Conservation (phyloP, 495 filamentous ascomycete genomes). For the Wilcoxina mikolae region DNA sequence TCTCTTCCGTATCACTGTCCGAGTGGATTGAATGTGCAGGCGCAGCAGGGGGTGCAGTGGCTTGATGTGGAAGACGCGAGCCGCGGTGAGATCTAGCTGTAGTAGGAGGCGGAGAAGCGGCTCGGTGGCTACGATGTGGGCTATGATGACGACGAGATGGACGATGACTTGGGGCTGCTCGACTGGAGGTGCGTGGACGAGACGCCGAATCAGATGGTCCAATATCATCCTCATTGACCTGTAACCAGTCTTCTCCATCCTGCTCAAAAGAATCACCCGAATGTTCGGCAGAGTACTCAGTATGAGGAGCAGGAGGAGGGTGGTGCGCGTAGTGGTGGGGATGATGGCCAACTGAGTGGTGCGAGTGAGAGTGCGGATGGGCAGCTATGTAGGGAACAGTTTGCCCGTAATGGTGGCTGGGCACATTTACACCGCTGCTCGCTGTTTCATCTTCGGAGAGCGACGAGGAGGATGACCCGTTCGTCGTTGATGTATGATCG, state of each 20-base stretch:
- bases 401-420: conserved; percentile 14
- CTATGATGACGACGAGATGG: conserved; percentile 15
- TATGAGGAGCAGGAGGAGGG: conserved; percentile 15
- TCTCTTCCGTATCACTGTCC: conserved; percentile 26
- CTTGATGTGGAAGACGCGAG: conserved; percentile 13
- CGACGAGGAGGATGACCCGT: conserved; percentile 26
- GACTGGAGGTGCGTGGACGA: conserved; percentile 37
- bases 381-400: not conserved
- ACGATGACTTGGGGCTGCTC: conserved; percentile 11
- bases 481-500: conserved; percentile 28
- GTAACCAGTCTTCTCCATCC: conserved; percentile 27
- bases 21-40: conserved; percentile 18
- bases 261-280: conserved; percentile 23
- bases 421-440: conserved; percentile 18
- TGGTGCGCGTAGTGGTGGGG: conserved; percentile 17
- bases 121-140: conserved; percentile 13
- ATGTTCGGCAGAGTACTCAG: conserved; percentile 14
- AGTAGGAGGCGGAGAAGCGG: conserved; percentile 9
- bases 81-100: conserved; percentile 11
- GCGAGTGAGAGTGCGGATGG: conserved; percentile 6
- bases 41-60: conserved; percentile 22
- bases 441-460: conserved; percentile 24
- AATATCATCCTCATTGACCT: conserved; percentile 44
- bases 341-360: conserved; percentile 10
- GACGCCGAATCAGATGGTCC: conserved; percentile 76